phyloP scores from a whole-genome alignment of 192 early-diverging fungal species.

The Coemansia sp. region DNA sequence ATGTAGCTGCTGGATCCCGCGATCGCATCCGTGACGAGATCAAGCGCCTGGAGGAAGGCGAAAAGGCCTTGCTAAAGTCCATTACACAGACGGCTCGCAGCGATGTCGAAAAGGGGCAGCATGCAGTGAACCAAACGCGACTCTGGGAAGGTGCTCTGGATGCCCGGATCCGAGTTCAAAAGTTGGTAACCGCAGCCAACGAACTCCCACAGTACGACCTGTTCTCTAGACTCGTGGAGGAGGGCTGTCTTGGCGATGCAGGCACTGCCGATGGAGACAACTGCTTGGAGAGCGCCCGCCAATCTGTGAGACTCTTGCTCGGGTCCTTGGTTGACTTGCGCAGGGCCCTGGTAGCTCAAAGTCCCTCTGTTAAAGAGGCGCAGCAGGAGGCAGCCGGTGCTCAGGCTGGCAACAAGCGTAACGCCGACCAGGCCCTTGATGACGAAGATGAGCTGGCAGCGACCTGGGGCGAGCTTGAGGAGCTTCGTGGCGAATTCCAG shows the following conservation, averaged over 20 bases:
- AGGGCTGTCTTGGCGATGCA: neutral
- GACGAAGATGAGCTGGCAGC: conserved; percentile 15
- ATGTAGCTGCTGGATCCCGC: conserved; percentile 36
- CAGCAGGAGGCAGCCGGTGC: neutral
- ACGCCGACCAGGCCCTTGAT: neutral
- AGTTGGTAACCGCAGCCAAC: conserved; percentile 71
- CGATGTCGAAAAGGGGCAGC: conserved; percentile 89
- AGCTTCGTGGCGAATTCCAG: conserved; percentile 53
- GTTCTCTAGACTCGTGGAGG: conserved; percentile 21
- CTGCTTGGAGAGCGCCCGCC: conserved; percentile 15
- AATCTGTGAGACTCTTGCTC: conserved; percentile 25
- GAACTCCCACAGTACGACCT: conserved; percentile 62
- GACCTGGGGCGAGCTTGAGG: conserved; percentile 25
- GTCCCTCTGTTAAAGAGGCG: conserved; percentile 17
- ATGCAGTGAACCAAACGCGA: conserved; percentile 82
- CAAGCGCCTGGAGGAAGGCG: conserved; percentile 73
- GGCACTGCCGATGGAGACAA: neutral
- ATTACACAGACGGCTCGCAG: conserved; percentile 71
- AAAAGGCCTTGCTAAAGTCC: conserved; percentile 76
- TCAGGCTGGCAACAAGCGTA: conserved; percentile 24
- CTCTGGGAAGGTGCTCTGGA: conserved; percentile 85
- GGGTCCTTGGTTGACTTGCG: conserved; percentile 34
- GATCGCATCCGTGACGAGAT: conserved; percentile 59
- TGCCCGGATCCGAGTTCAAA: conserved; percentile 84
- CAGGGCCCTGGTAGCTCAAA: conserved; percentile 25